A percentile compares a stretch with the other conserved stretches of the same genome.
Conservation (phyloP, 139 green algal species). For the Axilococcus clingmanii region DNA sequence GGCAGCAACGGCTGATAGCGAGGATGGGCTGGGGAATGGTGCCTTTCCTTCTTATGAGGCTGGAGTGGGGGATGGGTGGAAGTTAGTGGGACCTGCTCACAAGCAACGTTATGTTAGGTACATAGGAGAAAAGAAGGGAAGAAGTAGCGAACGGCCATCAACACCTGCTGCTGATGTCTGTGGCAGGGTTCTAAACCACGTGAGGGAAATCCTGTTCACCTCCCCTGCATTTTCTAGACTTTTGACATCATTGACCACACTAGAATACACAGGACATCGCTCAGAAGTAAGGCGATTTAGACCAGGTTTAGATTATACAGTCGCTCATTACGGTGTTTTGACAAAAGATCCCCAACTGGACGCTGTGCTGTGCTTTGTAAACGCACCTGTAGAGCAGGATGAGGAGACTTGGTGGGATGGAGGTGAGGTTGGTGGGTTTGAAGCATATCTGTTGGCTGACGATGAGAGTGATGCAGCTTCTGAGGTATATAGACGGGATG, state of each 20-base stretch:
- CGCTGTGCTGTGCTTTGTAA: constrained; percentile 70
- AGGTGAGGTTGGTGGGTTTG: constrained; percentile 73
- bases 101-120: constrained; percentile 77
- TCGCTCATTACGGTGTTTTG: constrained; percentile 65
- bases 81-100: constrained; percentile 51
- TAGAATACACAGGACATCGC: constrained; percentile 32
- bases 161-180: not conserved
- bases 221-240: constrained; percentile 49
- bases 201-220: constrained; percentile 39
- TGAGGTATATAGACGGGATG: constrained; percentile 45
- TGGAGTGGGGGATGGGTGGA: constrained; percentile 43
- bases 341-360: constrained; percentile 54
- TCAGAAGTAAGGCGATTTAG: constrained; percentile 66
- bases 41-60: constrained; percentile 24
- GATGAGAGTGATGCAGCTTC: constrained; percentile 41
- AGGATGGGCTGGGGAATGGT: constrained; percentile 32
- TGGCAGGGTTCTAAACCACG: constrained; percentile 19
- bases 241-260: constrained; percentile 37
- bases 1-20: constrained; percentile 29
- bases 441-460: constrained; percentile 74
- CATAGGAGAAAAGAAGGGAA: not conserved
- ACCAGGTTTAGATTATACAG: constrained; percentile 75
- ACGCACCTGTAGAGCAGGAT: constrained; percentile 22
- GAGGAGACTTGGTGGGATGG: constrained; percentile 14
- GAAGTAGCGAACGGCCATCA: not conserved